Evolutionary conservation across 768 basidiomycete genomes (phyloP).

Genomic region (Podaxis sp.): DNA sequence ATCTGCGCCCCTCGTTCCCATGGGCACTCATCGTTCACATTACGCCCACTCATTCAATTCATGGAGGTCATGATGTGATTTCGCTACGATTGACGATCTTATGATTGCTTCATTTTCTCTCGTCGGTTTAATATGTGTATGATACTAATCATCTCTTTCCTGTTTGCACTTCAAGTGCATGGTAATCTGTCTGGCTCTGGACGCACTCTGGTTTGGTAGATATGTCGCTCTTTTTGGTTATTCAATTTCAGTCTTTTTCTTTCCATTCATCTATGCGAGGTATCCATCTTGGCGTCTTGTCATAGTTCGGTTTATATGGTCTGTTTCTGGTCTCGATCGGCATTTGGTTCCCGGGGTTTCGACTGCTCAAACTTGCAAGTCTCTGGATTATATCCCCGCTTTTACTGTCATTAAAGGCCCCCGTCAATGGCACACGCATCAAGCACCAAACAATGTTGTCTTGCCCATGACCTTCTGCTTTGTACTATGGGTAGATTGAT

Average conservation of each 20-base stretch:
- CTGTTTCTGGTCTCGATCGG: background rate
- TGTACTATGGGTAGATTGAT: too few species aligned
- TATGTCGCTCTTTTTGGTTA: slow-evolving; percentile 13
- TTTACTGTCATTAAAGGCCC: too few species aligned
- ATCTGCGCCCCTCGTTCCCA: slow-evolving; percentile 1
- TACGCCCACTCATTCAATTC: slow-evolving; percentile 8
- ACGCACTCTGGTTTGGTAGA: slow-evolving; percentile 5
- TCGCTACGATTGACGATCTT: slow-evolving; percentile 1
- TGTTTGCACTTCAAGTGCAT: slow-evolving; percentile 9
- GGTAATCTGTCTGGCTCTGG: slow-evolving; percentile 1
- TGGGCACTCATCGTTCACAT: background rate
- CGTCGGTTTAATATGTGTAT: slow-evolving; percentile 4
- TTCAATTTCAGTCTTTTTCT: background rate
- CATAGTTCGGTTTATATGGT: background rate
- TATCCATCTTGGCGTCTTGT: background rate
- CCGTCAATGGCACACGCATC: too few species aligned
- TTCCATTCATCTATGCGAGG: too few species aligned
- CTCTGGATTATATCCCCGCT: too few species aligned
- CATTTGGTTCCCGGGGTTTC: too few species aligned
- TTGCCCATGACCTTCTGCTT: too few species aligned
- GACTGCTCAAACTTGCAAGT: too few species aligned
- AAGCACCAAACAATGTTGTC: too few species aligned
- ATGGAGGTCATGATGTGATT: slow-evolving; percentile 14
- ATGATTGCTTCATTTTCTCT: background rate
- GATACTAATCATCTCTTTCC: slow-evolving; percentile 9